Evolutionary conservation across 305 asterid species (phyloP).

Genomic region (Solanum hybrid): DNA sequence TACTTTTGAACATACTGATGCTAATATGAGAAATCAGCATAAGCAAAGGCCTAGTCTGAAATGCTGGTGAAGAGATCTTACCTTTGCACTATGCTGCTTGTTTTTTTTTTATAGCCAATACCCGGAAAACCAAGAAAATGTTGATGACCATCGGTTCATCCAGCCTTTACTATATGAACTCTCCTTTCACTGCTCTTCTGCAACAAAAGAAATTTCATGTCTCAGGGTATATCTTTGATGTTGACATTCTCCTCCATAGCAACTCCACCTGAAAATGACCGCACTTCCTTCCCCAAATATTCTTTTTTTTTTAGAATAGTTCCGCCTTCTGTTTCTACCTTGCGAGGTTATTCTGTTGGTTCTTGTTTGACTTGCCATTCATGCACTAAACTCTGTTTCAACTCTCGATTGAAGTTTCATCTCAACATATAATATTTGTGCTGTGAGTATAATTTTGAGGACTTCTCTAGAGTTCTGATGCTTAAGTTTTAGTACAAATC

Average conservation of each 20-base stretch:
- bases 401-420: not conserved
- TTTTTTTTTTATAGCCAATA: not conserved
- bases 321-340: not conserved
- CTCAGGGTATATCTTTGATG: not conserved
- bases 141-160: not conserved
- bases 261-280: not conserved
- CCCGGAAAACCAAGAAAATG: not conserved
- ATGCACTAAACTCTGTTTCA: not conserved
- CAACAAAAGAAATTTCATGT: not conserved
- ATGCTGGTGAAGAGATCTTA: not conserved
- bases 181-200: not conserved
- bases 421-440: not conserved
- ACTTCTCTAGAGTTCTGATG: not conserved
- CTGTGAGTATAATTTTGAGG: not conserved
- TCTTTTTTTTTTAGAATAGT: not conserved
- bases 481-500: not conserved
- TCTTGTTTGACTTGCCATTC: not conserved
- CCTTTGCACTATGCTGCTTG: not conserved
- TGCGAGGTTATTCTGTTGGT: not conserved
- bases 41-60: not conserved
- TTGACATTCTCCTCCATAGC: not conserved
- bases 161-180: not conserved
- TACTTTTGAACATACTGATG: not conserved
- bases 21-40: not conserved
- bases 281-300: not conserved